Conservation (phyloP, 257 asterid genomes). For the Anisodus tanguticus region DNA sequence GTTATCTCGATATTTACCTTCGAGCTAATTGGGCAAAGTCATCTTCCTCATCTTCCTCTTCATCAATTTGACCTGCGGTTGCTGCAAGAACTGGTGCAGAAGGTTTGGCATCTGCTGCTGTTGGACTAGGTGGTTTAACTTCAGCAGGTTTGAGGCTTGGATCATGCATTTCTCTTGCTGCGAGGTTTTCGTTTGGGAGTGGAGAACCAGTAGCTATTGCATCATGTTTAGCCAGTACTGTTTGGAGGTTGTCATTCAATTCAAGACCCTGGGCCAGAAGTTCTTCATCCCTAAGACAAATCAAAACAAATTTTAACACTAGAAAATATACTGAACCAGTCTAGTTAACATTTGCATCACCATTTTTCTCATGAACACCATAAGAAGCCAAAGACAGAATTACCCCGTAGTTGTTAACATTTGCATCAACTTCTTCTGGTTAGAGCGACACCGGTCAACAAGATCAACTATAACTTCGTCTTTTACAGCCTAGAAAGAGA, state of each 20-base stretch:
- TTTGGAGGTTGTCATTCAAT: constrained; percentile 75
- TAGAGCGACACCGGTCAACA: constrained; percentile 74
- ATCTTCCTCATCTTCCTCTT: constrained; percentile 91
- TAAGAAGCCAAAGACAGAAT: constrained; percentile 29
- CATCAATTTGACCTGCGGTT: constrained; percentile 43
- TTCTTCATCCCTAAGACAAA: constrained; percentile 70
- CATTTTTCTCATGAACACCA: constrained; percentile 8
- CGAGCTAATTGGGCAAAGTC: constrained; percentile 93
- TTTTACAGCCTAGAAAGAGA: constrained; percentile 58
- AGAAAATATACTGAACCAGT: constrained; percentile 23
- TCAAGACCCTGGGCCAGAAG: constrained; percentile 90
- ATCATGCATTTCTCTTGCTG: constrained; percentile 42
- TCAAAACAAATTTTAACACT: not conserved
- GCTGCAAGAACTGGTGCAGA: constrained; percentile 47
- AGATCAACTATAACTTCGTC: constrained; percentile 83
- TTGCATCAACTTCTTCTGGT: constrained; percentile 84
- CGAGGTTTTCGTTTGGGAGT: constrained; percentile 38
- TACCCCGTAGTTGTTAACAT: constrained; percentile 69
- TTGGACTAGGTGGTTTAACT: constrained; percentile 26
- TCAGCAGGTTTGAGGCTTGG: constrained; percentile 38
- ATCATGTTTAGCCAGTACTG: constrained; percentile 70
- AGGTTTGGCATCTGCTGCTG: constrained; percentile 40
- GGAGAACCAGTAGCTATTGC: constrained; percentile 86
- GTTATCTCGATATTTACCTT: constrained; percentile 52
- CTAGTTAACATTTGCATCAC: constrained; percentile 19